A percentile compares a stretch with the other conserved stretches of the same genome.
Evolutionary conservation across 352 stramenopile species (phyloP).

Genomic region (Globisporangium megalacanthum): DNA sequence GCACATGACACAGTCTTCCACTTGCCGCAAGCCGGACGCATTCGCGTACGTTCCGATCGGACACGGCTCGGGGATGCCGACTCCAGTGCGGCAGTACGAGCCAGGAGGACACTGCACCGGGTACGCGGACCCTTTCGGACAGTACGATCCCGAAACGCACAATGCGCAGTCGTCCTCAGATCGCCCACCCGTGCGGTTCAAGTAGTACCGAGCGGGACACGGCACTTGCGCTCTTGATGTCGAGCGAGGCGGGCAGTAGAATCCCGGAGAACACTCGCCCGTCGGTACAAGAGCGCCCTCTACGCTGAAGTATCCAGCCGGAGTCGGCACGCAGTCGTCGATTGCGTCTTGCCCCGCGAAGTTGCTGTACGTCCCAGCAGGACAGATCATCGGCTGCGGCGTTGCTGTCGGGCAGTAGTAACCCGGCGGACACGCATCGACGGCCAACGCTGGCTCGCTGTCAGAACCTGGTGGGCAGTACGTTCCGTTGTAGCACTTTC

Average conservation of each 20-base stretch:
- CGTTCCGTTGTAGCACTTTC: slow-evolving; percentile 84
- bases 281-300: slow-evolving; percentile 52
- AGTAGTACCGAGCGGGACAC: slow-evolving; percentile 74
- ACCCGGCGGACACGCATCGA: slow-evolving; percentile 70
- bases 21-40: slow-evolving; percentile 52
- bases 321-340: slow-evolving; percentile 69
- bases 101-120: slow-evolving; percentile 67
- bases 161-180: slow-evolving; percentile 71
- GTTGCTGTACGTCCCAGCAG: slow-evolving; percentile 82
- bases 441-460: slow-evolving; percentile 59
- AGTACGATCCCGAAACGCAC: slow-evolving; percentile 67
- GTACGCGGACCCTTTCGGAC: slow-evolving; percentile 52
- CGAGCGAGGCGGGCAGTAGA: slow-evolving; percentile 78
- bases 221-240: slow-evolving; percentile 64
- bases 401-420: slow-evolving; percentile 80
- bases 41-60: slow-evolving; percentile 90
- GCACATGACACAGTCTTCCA: slow-evolving; percentile 86
- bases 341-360: slow-evolving; percentile 67
- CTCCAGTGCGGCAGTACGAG: slow-evolving; percentile 85
- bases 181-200: slow-evolving; percentile 49
- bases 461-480: slow-evolving; percentile 72
- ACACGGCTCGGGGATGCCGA: slow-evolving; percentile 73
- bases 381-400: slow-evolving; percentile 62
- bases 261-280: slow-evolving; percentile 62
- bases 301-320: slow-evolving; percentile 62